Evolutionary conservation across 2,329 filamentous ascomycete species (phyloP), one percentile per base, ranked within the genome.

Genomic region (Aspergillus sojae): DNA sequence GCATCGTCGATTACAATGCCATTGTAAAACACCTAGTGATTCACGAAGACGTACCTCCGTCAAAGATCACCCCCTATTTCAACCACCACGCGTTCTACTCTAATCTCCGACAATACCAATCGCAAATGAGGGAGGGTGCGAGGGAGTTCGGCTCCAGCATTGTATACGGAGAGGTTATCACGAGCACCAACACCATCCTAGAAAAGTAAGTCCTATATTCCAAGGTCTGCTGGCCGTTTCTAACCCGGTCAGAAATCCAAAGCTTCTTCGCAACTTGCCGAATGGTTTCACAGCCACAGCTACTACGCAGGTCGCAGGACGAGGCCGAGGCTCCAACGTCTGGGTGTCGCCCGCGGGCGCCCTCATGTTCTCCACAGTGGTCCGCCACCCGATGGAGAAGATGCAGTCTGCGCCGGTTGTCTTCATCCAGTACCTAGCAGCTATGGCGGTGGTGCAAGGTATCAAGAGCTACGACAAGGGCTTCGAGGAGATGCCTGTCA

Each of bases 391-490:
- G 0, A 87, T 91, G 34, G 83, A 90, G 34, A 85, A 95, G 10
- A 89, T 89, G 10, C 82, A 85, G 50, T 86, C 84, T 1, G 91
- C 91, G 0, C 94, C 95, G 0, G 89, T 98, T 11, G 89, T 97
- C 0, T 98, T 99, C 77, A 84, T 98, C 32, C 95, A 98, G 77
- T 99, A 99, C 75, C 85, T 99, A 16, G 89, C 93, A 0, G 94
- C 93, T 0, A 87, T 99, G 53, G 94, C 95, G 46, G 91, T 94
- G 48, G 90, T 96, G 3, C 87, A 92, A 65, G 94, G 92, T 0
- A 89, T 98, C 66, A 89, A 91, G 67, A 85, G 84, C 30, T 98
- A 98, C 73, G 93, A 90, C 56, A 78, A 79, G 2, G 92, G 89
- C 9, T 98, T 96, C 77, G 83, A 87, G 6, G 82, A 87, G 0